Evolutionary conservation across 192 early-diverging fungal genomes (phyloP).

Genomic region (Coemansia aciculifera): DNA sequence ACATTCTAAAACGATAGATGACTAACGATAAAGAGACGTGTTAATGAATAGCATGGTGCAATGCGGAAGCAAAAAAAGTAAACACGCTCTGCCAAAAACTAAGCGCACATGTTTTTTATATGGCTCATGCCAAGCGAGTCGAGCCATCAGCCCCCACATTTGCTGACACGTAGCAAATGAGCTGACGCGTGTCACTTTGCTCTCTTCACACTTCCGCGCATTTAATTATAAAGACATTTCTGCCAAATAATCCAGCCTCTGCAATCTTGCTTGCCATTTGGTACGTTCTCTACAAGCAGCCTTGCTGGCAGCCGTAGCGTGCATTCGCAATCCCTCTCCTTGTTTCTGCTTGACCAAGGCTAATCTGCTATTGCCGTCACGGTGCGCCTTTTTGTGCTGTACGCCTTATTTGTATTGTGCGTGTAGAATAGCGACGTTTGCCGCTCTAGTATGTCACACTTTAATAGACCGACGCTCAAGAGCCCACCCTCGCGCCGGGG

Average conservation of each 20-base stretch:
- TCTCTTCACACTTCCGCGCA: background rate
- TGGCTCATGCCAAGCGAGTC: background rate
- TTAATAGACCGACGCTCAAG: background rate
- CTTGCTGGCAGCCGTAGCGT: background rate
- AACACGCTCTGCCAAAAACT: no score
- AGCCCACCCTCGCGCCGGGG: conserved; percentile 44
- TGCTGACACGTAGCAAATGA: background rate
- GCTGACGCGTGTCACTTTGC: background rate
- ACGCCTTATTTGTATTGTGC: no score
- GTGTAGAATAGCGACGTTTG: conserved; percentile 4
- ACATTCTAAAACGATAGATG: conserved; percentile 16
- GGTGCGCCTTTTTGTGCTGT: background rate
- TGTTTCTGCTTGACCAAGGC: background rate
- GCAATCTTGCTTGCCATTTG: background rate
- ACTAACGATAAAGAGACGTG: background rate
- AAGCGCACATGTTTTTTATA: background rate
- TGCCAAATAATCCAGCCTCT: background rate
- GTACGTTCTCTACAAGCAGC: background rate
- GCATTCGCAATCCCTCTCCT: background rate
- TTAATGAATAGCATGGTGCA: no score
- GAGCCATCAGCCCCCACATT: background rate
- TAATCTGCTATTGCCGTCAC: background rate
- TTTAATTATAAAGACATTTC: background rate
- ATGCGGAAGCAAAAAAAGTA: no score
- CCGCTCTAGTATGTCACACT: conserved; percentile 21